Evolutionary conservation across 1,139 yeast genomes (phyloP), one percentile per base, ranked within the genome.

Genomic region (Zygosaccharomyces sapae): DNA sequence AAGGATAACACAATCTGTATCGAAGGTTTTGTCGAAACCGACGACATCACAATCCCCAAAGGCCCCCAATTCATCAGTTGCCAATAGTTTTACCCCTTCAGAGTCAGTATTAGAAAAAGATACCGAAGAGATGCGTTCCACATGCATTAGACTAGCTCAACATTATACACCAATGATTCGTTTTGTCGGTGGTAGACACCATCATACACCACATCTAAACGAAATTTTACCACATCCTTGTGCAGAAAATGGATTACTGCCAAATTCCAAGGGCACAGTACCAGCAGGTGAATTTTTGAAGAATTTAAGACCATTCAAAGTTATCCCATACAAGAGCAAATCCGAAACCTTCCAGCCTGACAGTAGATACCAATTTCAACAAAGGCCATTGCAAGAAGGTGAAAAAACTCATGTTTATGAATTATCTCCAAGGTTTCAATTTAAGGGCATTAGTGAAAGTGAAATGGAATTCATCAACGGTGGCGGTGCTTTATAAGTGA

Each of bases 401-500:
- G 68, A 65, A 44, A 74, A 71, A 55, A 72, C 72, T 48, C 73
- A 89, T 34, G 75, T 92, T 62, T 70, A 79, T 45, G 78, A 82
- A 52, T 76, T 88, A 52, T 87, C 96, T 1, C 55, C 69, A 49
- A 77, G 90, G 65, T 86, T 85, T 71, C 81, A 81, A 68, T 85
- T 82, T 68, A 71, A 72, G 45, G 70, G 74, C 4, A 74, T 86
- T 27, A 79, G 78, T 48, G 86, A 79, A 22, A 55, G 61, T n/a
- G 96, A 88, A 66, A 79, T 83, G 43, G 95, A 84, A 7, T 75
- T 79, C 54, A 79, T 88, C 59, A 75, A 79, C 59, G 74, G 76
- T 46, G 96, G 96, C 42, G 95, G 96, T 54, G 94, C 95, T n/a
- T 43, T 45, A 16, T 55, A 46, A 52, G 22, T 12, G 5, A 13